Evolutionary conservation across 306 rosid genomes (phyloP).

Genomic region (Cucurbita argyrosperma): DNA sequence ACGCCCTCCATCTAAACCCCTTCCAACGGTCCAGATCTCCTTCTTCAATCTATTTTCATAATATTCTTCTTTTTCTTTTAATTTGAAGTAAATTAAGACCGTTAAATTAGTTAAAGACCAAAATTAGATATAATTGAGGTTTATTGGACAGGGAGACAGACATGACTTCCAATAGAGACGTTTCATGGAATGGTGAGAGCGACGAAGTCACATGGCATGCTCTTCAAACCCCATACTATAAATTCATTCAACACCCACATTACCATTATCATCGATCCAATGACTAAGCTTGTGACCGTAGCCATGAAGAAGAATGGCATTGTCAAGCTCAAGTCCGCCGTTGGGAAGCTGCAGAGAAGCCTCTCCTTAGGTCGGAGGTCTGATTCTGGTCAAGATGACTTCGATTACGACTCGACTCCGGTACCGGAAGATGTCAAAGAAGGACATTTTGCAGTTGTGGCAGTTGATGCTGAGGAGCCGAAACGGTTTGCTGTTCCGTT

Average conservation of each 20-base stretch:
- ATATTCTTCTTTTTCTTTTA: too few relatives aligned
- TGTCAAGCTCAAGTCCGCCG: slow-evolving; percentile 42
- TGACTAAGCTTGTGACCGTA: slow-evolving; percentile 28
- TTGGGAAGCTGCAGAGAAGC: slow-evolving; percentile 50
- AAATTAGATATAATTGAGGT: not conserved
- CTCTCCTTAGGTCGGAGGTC: slow-evolving; percentile 25
- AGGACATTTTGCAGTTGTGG: slow-evolving; percentile 76
- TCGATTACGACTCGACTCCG: not conserved
- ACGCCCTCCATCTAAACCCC: not conserved
- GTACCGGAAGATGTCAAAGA: slow-evolving; percentile 68
- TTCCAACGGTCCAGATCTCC: not conserved
- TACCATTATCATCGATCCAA: not conserved
- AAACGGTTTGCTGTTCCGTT: slow-evolving; percentile 62
- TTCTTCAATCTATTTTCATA: too few relatives aligned
- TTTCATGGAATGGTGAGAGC: not conserved
- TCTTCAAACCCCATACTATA: not conserved
- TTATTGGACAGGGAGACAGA: not conserved
- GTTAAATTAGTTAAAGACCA: not conserved
- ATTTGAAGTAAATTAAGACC: too few relatives aligned
- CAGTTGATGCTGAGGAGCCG: slow-evolving; percentile 27
- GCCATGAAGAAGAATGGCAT: slow-evolving; percentile 33
- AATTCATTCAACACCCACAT: not conserved
- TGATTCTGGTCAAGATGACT: not conserved
- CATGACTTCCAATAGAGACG: not conserved
- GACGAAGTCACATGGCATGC: slow-evolving; percentile 1